Percentiles rank a stretch among this genome's conserved stretches.
These are phyloP conservation scores for Iris macrosiphon DNA, from an alignment of 106 monocot genomes.

Conservation along the genomic window DNA sequence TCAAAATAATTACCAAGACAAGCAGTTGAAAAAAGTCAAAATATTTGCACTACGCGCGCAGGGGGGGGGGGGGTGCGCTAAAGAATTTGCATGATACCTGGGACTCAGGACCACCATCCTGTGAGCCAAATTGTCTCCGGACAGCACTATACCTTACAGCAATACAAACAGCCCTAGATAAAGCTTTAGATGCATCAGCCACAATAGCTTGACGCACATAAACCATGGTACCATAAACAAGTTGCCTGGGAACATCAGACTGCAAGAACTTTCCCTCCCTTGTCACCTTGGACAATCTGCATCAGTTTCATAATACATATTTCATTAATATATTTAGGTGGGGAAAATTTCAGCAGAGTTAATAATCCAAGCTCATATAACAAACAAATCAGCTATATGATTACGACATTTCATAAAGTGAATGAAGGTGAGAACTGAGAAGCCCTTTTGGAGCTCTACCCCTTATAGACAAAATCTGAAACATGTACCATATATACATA, in stretches of 20 bases:
- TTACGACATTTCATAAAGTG: too few species aligned
- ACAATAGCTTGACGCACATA: conserved; percentile 75
- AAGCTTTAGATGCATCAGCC: conserved; percentile 56
- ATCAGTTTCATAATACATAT: background rate
- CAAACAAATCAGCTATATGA: too few species aligned
- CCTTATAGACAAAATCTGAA: too few species aligned
- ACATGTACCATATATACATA: too few species aligned
- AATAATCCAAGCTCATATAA: too few species aligned
- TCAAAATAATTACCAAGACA: too few species aligned
- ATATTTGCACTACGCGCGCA: too few species aligned
- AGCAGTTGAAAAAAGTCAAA: too few species aligned
- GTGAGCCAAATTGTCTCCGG: conserved; percentile 68
- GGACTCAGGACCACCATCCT: conserved; percentile 57
- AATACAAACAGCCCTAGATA: conserved; percentile 71
- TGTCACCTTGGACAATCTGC: conserved; percentile 66
- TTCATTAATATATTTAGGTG: background rate
- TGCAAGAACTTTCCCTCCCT: conserved; percentile 56
- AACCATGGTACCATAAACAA: conserved; percentile 80
- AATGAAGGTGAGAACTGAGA: too few species aligned
- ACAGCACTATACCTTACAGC: conserved; percentile 74
- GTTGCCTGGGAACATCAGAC: conserved; percentile 70
- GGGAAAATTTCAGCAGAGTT: too few species aligned
- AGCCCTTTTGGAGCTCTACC: too few species aligned
- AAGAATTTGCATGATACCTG: conserved; percentile 31
- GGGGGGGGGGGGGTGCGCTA: too few species aligned